Evolutionary conservation across 257 asterid species (phyloP).

Genomic region (Eustoma russellianum): DNA sequence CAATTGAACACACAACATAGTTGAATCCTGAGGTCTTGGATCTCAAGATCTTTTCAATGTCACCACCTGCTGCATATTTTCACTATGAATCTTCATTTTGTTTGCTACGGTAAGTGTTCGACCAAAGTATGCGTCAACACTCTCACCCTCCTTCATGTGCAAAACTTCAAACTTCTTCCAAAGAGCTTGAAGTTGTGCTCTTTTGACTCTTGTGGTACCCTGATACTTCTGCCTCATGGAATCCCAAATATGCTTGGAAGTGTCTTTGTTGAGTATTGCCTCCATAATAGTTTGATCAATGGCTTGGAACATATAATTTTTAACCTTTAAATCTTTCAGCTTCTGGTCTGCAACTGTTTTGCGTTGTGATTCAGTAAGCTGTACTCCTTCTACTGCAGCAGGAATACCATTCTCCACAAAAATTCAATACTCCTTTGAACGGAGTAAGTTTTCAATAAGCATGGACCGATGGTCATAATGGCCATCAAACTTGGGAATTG

Average conservation of each 20-base stretch:
- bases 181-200: constrained; percentile 8
- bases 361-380: not conserved
- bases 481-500: constrained; percentile 11
- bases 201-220: no score
- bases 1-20: no score
- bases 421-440: constrained; percentile 4
- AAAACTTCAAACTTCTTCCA: constrained; percentile 9
- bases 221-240: constrained; percentile 2
- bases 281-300: no score
- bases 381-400: not conserved
- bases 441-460: constrained; percentile 10
- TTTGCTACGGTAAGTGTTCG: constrained; percentile 8
- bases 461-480: constrained; percentile 4
- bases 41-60: not conserved
- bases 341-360: constrained; percentile 1
- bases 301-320: no score
- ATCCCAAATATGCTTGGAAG: constrained; percentile 3
- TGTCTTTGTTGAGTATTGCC: constrained; percentile 6
- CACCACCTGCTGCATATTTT: not conserved
- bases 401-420: not conserved
- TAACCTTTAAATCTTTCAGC: no score
- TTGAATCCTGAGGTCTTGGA: not conserved
- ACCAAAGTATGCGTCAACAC: constrained; percentile 11
- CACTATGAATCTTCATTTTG: constrained; percentile 7
- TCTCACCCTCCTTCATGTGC: constrained; percentile 10